Base-by-base conservation (phyloP, 805 yeast genomes). In the Nakazawaea ernobii region DNA sequence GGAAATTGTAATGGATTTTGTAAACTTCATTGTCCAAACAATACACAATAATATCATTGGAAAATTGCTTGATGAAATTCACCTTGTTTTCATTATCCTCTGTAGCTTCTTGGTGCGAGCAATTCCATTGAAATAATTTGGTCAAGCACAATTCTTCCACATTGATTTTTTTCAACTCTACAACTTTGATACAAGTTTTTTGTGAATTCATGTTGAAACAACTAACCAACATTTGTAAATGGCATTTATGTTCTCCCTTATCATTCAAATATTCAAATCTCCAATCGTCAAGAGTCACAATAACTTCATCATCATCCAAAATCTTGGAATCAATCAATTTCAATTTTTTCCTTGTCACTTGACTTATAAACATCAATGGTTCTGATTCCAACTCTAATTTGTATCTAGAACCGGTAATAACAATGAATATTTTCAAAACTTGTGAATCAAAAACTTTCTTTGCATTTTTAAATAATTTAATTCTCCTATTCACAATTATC, bases 201-300 rank as follows among this genome's bases (percentile, higher is more conserved):
- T 45, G 43, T 10, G 46, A 32, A 1, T 20, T 30, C 5, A 46
- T 47, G 1, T 53, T 45, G 9, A 43, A 42, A 48, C 71, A 68
- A 1, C 74, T 73, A 20, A 70, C 46, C 8, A 69, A 49, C 8
- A 69, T 30, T 38, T 62, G 64, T 38, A 55, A 49, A 39, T 57
- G 62, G 7, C 48, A 54, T 43, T 59, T 55, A 28, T 13, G 55
- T 46, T 48, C 52, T 55, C 29, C 32, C 32, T 35, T 24, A 51
- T 49, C 46, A 24, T 41, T 40, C 10, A 14, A 24, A 29, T 42
- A 42, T 39, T 40, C 46, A 2, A 68, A 55, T 13, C 56, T 53
- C 74, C 73, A 70, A 42, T 61, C 63, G n/a, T 61, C 52, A 3
- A 70, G 27, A 7, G 62, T 54, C 8, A 59, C 35, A 0, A 70